Evolutionary conservation across 352 stramenopile species (phyloP).

Genomic region (Pythium brassicae): DNA sequence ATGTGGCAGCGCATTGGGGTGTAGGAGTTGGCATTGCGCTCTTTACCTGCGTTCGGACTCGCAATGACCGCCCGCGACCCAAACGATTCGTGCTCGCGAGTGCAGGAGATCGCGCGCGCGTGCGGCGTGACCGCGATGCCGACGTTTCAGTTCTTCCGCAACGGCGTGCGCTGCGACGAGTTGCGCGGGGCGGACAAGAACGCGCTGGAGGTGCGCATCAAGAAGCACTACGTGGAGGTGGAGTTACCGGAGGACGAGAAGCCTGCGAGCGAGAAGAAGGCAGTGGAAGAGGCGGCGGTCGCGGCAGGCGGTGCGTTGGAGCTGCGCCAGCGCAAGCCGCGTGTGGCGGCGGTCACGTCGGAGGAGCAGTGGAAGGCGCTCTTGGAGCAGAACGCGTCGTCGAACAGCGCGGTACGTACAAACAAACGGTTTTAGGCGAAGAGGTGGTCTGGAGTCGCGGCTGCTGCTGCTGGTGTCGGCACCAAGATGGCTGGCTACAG

Average conservation of each 20-base stretch:
- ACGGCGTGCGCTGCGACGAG: slow-evolving; percentile 86
- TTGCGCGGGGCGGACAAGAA: slow-evolving; percentile 79
- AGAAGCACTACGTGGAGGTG: slow-evolving; percentile 80
- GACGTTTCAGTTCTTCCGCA: slow-evolving; percentile 95
- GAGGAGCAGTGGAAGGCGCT: slow-evolving; percentile 52
- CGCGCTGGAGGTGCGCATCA: slow-evolving; percentile 49
- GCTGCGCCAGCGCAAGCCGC: slow-evolving; percentile 58
- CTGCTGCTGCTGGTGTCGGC: not conserved
- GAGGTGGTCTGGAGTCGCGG: not conserved
- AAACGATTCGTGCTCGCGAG: no score
- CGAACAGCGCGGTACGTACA: slow-evolving; percentile 36
- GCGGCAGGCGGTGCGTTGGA: slow-evolving; percentile 12
- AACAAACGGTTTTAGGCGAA: no score
- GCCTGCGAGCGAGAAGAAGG: slow-evolving; percentile 10
- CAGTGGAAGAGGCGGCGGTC: slow-evolving; percentile 10
- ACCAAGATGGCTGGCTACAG: not conserved
- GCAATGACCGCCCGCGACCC: no score
- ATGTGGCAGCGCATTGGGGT: no score
- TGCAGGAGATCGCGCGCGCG: slow-evolving; percentile 42
- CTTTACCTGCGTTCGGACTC: no score
- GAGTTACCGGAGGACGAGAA: slow-evolving; percentile 66
- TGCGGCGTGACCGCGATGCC: slow-evolving; percentile 91
- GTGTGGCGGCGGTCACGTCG: slow-evolving; percentile 40
- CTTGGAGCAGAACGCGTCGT: slow-evolving; percentile 38
- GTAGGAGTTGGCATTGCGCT: no score